phyloP scores from a whole-genome alignment of 1,139 yeast genomes.

The Pichia sp. region DNA sequence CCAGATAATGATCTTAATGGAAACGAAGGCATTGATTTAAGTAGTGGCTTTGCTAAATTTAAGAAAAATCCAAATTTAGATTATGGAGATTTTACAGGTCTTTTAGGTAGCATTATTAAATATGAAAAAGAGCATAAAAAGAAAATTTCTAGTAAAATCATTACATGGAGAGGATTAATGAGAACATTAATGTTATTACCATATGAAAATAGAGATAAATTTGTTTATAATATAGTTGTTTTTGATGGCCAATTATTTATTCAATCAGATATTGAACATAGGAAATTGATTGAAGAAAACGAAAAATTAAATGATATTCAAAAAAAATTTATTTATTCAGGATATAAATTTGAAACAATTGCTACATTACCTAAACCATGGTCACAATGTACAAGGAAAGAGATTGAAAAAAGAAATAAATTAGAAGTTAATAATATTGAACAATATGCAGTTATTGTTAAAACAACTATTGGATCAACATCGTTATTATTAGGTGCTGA shows the following conservation, averaged over 20 bases:
- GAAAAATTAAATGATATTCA: conserved; percentile 33
- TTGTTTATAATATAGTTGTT: conserved; percentile 54
- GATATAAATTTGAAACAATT: conserved; percentile 78
- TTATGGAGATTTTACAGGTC: conserved; percentile 40
- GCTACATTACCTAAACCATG: conserved; percentile 76
- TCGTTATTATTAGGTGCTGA: conserved; percentile 79
- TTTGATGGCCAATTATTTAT: conserved; percentile 88
- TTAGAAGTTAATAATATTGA: conserved; percentile 56
- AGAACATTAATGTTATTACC: conserved; percentile 61
- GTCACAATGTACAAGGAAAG: conserved; percentile 56
- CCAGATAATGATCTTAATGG: conserved; percentile 60
- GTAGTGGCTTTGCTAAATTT: conserved; percentile 57
- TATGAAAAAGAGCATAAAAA: conserved; percentile 45
- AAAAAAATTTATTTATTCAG: conserved; percentile 53
- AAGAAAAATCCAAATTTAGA: conserved; percentile 31
- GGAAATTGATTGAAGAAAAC: conserved; percentile 14
- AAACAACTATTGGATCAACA: conserved; percentile 75
- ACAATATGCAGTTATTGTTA: conserved; percentile 72
- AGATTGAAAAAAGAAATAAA: conserved; percentile 59
- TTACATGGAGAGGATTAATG: conserved; percentile 83
- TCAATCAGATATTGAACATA: conserved; percentile 48
- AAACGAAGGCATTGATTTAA: conserved; percentile 46
- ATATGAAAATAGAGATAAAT: conserved; percentile 46
- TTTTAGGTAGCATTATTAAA: conserved; percentile 48
- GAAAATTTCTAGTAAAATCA: conserved; percentile 54